Conservation (phyloP, 805 yeast genomes). For the Blastobotrys chiropterorum region DNA sequence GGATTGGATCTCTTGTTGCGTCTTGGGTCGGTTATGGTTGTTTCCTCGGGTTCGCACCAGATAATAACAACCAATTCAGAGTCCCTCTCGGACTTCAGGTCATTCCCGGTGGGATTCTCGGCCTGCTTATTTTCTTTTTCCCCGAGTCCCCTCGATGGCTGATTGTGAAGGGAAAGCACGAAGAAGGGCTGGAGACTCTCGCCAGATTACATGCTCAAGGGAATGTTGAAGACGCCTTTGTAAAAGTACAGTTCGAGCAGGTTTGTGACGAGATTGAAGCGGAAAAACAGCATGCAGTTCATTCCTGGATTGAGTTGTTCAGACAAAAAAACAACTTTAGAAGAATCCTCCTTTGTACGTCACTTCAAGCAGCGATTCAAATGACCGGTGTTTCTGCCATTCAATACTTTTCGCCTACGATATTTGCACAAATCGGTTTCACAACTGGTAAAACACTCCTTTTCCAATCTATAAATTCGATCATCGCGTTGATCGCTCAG, state of each 20-base stretch:
- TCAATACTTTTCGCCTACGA: slow-evolving; percentile 54
- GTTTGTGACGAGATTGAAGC: slow-evolving; percentile 34
- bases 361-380: slow-evolving; percentile 50
- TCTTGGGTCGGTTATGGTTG: slow-evolving; percentile 25
- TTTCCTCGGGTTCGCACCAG: slow-evolving; percentile 19
- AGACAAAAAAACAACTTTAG: slow-evolving; percentile 52
- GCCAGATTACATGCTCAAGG: slow-evolving; percentile 41
- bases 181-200: slow-evolving; percentile 52
- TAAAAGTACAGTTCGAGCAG: slow-evolving; percentile 23
- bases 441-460: slow-evolving; percentile 24
- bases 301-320: slow-evolving; percentile 42
- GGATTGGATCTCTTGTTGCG: slow-evolving; percentile 30
- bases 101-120: slow-evolving; percentile 41
- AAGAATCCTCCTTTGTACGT: slow-evolving; percentile 30
- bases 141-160: slow-evolving; percentile 45
- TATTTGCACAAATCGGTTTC: slow-evolving; percentile 52
- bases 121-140: slow-evolving; percentile 36
- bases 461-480: slow-evolving; percentile 25
- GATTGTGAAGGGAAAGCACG: slow-evolving; percentile 33
- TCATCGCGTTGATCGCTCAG: slow-evolving; percentile 25
- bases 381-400: slow-evolving; percentile 63
- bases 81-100: slow-evolving; percentile 46
- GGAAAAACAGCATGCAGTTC: slow-evolving; percentile 20
- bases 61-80: slow-evolving; percentile 24
- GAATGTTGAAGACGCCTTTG: slow-evolving; percentile 20